Base-by-base conservation (phyloP, 192 early-diverging fungal genomes). In the Podila horticola region DNA sequence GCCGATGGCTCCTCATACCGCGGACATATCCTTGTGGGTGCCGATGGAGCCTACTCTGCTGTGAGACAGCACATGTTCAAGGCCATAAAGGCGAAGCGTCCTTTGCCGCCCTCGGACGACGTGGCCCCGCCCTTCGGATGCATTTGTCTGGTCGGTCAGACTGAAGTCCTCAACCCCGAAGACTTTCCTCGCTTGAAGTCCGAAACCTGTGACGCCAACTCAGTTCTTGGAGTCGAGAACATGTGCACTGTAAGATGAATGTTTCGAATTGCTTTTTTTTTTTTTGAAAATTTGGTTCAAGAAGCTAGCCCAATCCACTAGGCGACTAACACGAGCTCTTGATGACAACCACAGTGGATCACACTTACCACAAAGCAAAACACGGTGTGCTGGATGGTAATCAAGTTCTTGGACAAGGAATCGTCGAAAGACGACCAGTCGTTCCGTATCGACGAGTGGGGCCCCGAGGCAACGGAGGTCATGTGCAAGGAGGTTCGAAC, bases 11-110 rank as follows among this genome's bases (percentile, higher is more conserved):
- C 50, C 29, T 29, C 24, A 20, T 67, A 34, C 13, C 48, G 34
- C 11, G 66, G 66, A 12, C 31, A 67, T 36, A 67, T 67, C 30
- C 8, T 67, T 26, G 66, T 67, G 4, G 66, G 66, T 12, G 30
- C 51, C n/a, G 66, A 67, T 36, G 66, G 66, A 2, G 51, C 66
- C 49, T 31, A 57, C 22, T 57, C 50, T 9, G 26, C 52, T 4
- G 48, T 67, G 17, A 49, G 52, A 19, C 66, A 58, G 52, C 45
- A 33, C 2, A 67, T 67, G 31, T 67, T 52, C 12, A 11, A n/a
- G 13, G 22, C 19, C 10, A 13, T 67, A 8, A 67, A 58, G 10
- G 52, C 2, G 0, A 26, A 55, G n/a, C 28, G 50, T 3, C 8
- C 10, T 17, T 31, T 67, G 19, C 65, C 51, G 1, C 6, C 20